phyloP scores from a whole-genome alignment of 176 grass and related monocot species.

The Oryza coarctata region DNA sequence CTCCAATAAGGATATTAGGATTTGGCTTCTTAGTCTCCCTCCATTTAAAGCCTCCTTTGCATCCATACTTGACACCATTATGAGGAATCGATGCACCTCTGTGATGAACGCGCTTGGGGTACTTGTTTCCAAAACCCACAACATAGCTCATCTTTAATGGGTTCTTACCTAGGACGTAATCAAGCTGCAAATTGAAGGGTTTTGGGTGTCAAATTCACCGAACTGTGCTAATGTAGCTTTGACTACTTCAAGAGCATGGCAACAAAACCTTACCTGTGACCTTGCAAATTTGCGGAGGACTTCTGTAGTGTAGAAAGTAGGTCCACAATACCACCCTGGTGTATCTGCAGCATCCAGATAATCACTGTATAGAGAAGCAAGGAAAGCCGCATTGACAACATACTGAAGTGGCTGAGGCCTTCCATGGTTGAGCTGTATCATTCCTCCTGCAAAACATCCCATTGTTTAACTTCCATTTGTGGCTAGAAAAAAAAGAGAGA shows the following conservation, averaged over 20 bases:
- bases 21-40: conserved; percentile 80
- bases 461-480: conserved; percentile 24
- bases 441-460: conserved; percentile 60
- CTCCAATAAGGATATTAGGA: conserved; percentile 76
- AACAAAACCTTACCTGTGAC: conserved; percentile 55
- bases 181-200: conserved; percentile 57
- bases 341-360: conserved; percentile 87
- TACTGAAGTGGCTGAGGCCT: conserved; percentile 87
- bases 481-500: conserved; percentile 9
- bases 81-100: conserved; percentile 90
- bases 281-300: conserved; percentile 84
- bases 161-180: conserved; percentile 89
- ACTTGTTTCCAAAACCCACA: conserved; percentile 80
- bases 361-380: conserved; percentile 75
- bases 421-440: conserved; percentile 93
- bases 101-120: conserved; percentile 83
- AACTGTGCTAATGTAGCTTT: background rate
- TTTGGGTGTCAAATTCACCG: conserved; percentile 22
- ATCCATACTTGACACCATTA: conserved; percentile 87
- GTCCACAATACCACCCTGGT: conserved; percentile 93
- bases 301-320: conserved; percentile 84
- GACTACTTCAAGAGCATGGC: conserved; percentile 19
- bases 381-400: conserved; percentile 87
- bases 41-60: conserved; percentile 95
- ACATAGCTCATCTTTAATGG: conserved; percentile 83